Evolutionary conservation across 768 basidiomycete species (phyloP), one percentile per base, ranked within the genome.

Genomic region (Mycena belliarum): DNA sequence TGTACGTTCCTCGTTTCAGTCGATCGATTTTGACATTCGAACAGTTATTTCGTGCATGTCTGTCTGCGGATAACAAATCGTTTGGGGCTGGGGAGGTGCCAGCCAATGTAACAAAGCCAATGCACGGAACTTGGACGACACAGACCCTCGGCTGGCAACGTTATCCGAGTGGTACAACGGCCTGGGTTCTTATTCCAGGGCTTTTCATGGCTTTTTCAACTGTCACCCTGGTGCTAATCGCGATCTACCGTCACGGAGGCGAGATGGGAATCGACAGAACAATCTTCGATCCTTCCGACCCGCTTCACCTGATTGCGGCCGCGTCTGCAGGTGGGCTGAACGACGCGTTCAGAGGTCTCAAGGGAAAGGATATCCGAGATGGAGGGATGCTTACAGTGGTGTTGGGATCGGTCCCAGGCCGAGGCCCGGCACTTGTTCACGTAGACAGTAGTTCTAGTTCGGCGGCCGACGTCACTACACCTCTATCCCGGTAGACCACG

Each of bases 241-340:
- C 55, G 6, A 6, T 56, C 2, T 47, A 40, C 16, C 53, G 53
- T 3, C 53, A 55, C 16, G 25, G 25, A 21, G 45, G 20, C 24
- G 53, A 45, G 3, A 45, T 55, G 25, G 20, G 28, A 37, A 20
- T 4, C 53, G 45, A 54, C 24, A 37, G 29, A 5, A 11, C 37
- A 10, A n/a, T 23, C 24, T 55, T 55, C 21, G 54, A 55, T 41
- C 46, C 54, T 21, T 55, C 54, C n/a, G 38, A 57, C 37, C 56
- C 56, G 1, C 35, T 51, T 1, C 56, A 57, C 24, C 11, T 57
- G 21, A 51, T 57, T 21, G 49, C 44, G 10, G 49, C 33, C 2
- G 56, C 56, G 15, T 40, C 56, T 1, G 56, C 56, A 3, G 56
- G 49, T 16, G 54, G 47, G n/a, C 29, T 55, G 28, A 25, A 44